These are phyloP conservation scores for Vinca minor DNA, from an alignment of 257 asterid genomes.

Conservation along the genomic window DNA sequence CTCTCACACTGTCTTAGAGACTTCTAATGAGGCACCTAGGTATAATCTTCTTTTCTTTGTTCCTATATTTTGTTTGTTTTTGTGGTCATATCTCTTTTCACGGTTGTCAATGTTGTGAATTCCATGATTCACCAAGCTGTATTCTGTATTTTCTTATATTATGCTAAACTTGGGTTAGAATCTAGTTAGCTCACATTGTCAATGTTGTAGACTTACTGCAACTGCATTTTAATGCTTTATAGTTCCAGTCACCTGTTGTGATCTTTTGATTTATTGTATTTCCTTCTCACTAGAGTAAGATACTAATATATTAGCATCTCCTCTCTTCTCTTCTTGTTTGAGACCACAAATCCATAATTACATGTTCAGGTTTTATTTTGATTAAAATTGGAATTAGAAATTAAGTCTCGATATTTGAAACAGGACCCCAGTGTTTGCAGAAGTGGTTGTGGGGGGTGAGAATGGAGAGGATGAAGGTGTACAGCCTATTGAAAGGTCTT, in stretches of 20 bases:
- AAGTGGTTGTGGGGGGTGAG: constrained; percentile 51
- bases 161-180: background rate
- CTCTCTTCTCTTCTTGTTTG: background rate
- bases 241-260: background rate
- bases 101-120: background rate
- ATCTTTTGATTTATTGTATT: background rate
- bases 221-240: background rate
- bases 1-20: constrained; percentile 80
- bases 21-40: constrained; percentile 77
- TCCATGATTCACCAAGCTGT: background rate
- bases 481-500: constrained; percentile 75
- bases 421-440: constrained; percentile 87
- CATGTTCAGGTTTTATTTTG: constrained; percentile 3
- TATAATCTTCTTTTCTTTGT: too few relatives aligned
- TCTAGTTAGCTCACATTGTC: background rate
- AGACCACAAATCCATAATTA: background rate
- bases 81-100: background rate
- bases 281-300: background rate
- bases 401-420: constrained; percentile 10
- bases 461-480: constrained; percentile 63
- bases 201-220: background rate
- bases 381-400: background rate
- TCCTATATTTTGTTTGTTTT: too few relatives aligned
- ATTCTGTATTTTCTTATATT: background rate
- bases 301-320: background rate